Conservation (phyloP, 106 monocot genomes). For the Dioscorea zingiberensis region DNA sequence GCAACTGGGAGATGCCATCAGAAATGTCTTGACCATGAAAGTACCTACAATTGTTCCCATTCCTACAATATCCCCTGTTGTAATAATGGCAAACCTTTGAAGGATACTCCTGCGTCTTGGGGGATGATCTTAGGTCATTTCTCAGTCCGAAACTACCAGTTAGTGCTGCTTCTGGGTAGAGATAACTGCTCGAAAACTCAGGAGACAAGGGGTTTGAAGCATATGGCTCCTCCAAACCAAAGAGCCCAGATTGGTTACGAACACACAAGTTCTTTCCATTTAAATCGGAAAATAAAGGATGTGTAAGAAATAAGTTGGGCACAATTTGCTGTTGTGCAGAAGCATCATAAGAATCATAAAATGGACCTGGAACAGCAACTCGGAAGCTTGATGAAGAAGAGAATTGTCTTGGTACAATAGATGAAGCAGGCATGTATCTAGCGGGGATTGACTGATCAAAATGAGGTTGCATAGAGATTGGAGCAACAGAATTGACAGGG, state of each 20-base stretch:
- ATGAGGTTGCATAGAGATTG: conserved; percentile 1
- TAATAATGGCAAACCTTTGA: conserved; percentile 52
- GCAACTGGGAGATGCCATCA: conserved; percentile 6
- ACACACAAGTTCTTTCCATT: conserved; percentile 1
- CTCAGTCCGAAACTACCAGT: conserved; percentile 4
- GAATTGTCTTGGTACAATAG: conserved; percentile 9
- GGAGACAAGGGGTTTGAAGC: neutral
- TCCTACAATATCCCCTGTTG: conserved; percentile 66
- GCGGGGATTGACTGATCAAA: neutral
- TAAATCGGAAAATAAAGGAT: conserved; percentile 6
- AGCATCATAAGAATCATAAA: conserved; percentile 16
- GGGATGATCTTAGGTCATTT: conserved; percentile 21
- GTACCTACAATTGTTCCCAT: conserved; percentile 64
- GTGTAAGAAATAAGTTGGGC: conserved; percentile 15
- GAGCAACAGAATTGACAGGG: conserved; percentile 6
- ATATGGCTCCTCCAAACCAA: conserved; percentile 14
- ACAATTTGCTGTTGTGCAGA: conserved; percentile 5
- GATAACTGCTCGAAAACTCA: conserved; percentile 10
- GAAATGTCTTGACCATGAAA: conserved; percentile 30
- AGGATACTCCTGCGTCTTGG: conserved; percentile 14
- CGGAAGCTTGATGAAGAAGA: conserved; percentile 17
- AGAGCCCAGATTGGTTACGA: conserved; percentile 8
- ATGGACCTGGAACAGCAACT: conserved; percentile 16
- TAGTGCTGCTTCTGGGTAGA: conserved; percentile 8
- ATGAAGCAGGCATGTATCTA: conserved; percentile 1